Conservation (phyloP, 169 alveolate genomes). For the Plasmodium cynomolgi region DNA sequence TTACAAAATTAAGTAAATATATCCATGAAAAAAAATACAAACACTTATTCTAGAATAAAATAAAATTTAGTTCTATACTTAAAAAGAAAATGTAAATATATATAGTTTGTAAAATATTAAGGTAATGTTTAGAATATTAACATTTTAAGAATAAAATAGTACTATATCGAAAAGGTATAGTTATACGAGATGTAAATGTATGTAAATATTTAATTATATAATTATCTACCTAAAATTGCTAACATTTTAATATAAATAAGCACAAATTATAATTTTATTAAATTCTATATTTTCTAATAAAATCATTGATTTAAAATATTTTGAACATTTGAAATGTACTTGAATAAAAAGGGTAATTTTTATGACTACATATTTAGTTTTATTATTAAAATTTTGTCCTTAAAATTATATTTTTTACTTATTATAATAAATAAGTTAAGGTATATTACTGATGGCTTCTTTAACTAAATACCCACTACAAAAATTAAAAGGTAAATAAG, state of each 20-base stretch:
- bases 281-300: not conserved
- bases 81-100: not conserved
- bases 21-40: not conserved
- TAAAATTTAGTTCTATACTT: not conserved
- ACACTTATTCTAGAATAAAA: not conserved
- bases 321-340: not conserved
- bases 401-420: not conserved
- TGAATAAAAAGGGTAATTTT: not conserved
- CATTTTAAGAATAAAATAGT: too few species aligned
- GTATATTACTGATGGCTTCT: not conserved
- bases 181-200: too few species aligned
- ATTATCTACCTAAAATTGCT: not conserved
- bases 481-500: too few species aligned
- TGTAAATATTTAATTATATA: too few species aligned
- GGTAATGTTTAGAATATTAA: too few species aligned
- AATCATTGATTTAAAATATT: not conserved
- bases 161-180: too few species aligned
- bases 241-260: too few species aligned
- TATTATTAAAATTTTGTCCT: not conserved
- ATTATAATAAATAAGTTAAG: not conserved
- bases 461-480: not conserved
- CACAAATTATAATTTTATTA: too few species aligned
- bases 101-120: too few species aligned
- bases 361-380: not conserved
- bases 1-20: too few species aligned